A percentile compares a stretch with the other conserved stretches of the same genome.
phyloP scores from a whole-genome alignment of 495 filamentous ascomycete species.

The Aspergillus incahuasiensis region DNA sequence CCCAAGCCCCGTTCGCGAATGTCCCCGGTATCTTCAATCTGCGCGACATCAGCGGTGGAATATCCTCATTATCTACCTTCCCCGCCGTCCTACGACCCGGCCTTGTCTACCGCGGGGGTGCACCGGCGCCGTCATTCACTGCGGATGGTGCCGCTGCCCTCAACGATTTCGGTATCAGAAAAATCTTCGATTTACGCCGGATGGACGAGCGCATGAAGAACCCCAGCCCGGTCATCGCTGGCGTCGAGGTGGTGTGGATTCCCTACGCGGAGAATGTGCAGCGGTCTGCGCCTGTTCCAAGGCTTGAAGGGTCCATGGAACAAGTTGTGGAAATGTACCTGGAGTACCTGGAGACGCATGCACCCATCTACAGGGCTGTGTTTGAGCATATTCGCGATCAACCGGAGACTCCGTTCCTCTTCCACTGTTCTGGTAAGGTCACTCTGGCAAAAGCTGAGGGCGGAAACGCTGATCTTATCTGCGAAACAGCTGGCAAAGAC shows the following conservation, averaged over 20 bases:
- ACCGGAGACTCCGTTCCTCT: conserved; percentile 39
- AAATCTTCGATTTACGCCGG: conserved; percentile 65
- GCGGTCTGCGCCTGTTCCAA: background rate
- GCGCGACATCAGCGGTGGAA: conserved; percentile 49
- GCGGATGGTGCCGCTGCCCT: conserved; percentile 49
- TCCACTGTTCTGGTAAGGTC: conserved; percentile 58
- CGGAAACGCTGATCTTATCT: too few relatives aligned
- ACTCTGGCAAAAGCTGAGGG: too few relatives aligned
- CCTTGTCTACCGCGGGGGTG: conserved; percentile 50
- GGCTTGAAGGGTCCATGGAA: conserved; percentile 28
- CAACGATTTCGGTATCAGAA: conserved; percentile 48
- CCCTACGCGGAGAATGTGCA: conserved; percentile 24
- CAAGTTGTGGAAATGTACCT: conserved; percentile 53
- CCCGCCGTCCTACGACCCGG: conserved; percentile 35
- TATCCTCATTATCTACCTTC: conserved; percentile 15
- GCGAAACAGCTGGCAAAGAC: conserved; percentile 59
- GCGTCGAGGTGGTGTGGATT: conserved; percentile 47
- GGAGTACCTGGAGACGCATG: conserved; percentile 39
- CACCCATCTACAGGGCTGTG: conserved; percentile 26
- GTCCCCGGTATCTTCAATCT: conserved; percentile 49
- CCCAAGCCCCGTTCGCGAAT: conserved; percentile 48
- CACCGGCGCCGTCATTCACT: conserved; percentile 41
- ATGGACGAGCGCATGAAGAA: conserved; percentile 41
- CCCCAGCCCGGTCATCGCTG: conserved; percentile 35
- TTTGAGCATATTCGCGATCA: conserved; percentile 40